phyloP scores from a whole-genome alignment of 2,329 filamentous ascomycete genomes.

The Simplicillium sp. region DNA sequence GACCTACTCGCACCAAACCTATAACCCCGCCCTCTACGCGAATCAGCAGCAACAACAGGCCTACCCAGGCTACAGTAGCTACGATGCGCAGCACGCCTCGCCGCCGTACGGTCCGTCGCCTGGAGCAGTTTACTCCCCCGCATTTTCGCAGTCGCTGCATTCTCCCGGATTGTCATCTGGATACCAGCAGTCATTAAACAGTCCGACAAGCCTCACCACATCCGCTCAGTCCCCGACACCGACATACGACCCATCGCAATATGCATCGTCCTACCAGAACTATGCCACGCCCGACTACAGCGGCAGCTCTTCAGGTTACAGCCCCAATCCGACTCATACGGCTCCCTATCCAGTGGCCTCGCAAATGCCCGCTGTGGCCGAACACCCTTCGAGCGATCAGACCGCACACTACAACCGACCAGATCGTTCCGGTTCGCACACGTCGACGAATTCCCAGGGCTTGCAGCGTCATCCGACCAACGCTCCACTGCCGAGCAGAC shows the following conservation, averaged over 20 bases:
- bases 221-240: conserved; percentile 16
- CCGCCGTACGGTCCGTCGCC: conserved; percentile 26
- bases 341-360: conserved; percentile 42
- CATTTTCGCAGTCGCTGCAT: conserved; percentile 14
- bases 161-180: conserved; percentile 21
- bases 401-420: conserved; percentile 32
- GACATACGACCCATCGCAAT: conserved; percentile 27
- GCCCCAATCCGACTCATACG: conserved; percentile 23
- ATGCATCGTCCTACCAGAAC: conserved; percentile 17
- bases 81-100: conserved; percentile 26
- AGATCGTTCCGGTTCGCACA: conserved; percentile 39
- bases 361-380: conserved; percentile 43
- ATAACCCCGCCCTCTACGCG: conserved; percentile 53
- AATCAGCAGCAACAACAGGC: conserved; percentile 42
- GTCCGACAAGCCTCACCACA: conserved; percentile 19
- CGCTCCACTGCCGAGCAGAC: conserved; percentile 47
- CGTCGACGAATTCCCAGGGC: conserved; percentile 36
- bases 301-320: conserved; percentile 26
- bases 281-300: conserved; percentile 23
- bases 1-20: conserved; percentile 41
- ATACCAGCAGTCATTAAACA: conserved; percentile 32
- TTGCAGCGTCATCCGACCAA: conserved; percentile 50
- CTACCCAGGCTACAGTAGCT: conserved; percentile 36
- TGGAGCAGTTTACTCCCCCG: conserved; percentile 20
- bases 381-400: conserved; percentile 37